Conservation (phyloP, 352 stramenopile genomes). For the Phytophthora ramorum region DNA sequence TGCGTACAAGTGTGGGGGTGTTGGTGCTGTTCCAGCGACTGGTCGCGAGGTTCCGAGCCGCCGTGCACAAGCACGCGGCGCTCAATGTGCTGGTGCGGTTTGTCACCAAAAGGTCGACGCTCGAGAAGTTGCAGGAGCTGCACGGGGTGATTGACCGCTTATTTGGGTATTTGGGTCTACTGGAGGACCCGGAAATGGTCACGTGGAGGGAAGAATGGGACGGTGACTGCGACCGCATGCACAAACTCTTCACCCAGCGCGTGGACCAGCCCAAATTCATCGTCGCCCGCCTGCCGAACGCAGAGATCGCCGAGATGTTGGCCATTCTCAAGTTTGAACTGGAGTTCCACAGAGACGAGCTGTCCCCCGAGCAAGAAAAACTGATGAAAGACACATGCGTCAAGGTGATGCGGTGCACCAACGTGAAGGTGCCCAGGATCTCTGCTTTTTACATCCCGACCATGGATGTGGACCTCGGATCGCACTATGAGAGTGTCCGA, state of each 20-base stretch:
- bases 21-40: conserved; percentile 12
- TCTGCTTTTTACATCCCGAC: conserved; percentile 35
- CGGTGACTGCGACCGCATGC: conserved; percentile 14
- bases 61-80: conserved; percentile 17
- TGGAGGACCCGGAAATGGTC: conserved; percentile 7
- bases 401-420: conserved; percentile 19
- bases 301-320: conserved; percentile 22
- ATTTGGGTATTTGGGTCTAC: conserved; percentile 8
- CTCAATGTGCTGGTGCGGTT: conserved; percentile 28
- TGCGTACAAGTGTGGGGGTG: neutral
- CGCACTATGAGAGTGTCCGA: neutral
- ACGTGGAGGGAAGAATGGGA: conserved; percentile 16
- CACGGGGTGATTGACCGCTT: conserved; percentile 13
- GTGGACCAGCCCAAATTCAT: conserved; percentile 11
- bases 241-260: neutral
- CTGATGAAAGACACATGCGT: conserved; percentile 15
- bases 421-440: conserved; percentile 31
- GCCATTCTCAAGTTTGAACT: conserved; percentile 37
- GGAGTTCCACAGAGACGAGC: conserved; percentile 20
- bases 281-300: conserved; percentile 1
- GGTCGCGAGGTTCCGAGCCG: conserved; percentile 10
- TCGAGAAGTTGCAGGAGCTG: conserved; percentile 12
- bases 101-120: conserved; percentile 23
- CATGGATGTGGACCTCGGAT: conserved; percentile 24
- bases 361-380: conserved; percentile 10